These are phyloP conservation scores for Yamadazyma blattariae DNA, from an alignment of 1,139 yeast genomes.

Conservation along the genomic window DNA sequence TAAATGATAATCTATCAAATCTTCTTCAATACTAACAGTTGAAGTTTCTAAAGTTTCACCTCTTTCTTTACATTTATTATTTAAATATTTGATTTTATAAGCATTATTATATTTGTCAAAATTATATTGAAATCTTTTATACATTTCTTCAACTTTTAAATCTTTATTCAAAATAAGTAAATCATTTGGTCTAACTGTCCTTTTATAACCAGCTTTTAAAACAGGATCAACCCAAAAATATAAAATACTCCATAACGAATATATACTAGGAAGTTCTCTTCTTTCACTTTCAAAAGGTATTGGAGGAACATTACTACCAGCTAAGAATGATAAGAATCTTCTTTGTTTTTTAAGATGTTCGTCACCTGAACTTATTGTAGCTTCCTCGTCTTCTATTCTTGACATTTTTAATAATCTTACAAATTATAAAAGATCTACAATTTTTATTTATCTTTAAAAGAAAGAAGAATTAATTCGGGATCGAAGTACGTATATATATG, in stretches of 20 bases:
- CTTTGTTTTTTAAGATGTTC: conserved; percentile 14
- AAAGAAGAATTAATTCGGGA: no score
- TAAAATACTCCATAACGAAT: conserved; percentile 30
- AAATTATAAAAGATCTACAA: no score
- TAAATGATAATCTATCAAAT: conserved; percentile 8
- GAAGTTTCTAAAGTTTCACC: conserved; percentile 11
- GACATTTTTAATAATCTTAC: no score
- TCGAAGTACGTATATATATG: no score
- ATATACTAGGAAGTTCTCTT: conserved; percentile 26
- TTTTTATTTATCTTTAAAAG: no score
- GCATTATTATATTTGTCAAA: conserved; percentile 32
- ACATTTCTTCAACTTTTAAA: conserved; percentile 48
- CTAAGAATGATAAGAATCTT: conserved; percentile 14
- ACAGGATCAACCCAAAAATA: conserved; percentile 62
- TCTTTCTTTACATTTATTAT: conserved; percentile 24
- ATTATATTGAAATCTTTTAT: conserved; percentile 26
- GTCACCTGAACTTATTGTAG: background rate
- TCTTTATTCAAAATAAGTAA: conserved; percentile 54
- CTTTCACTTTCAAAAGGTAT: conserved; percentile 54
- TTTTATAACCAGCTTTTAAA: conserved; percentile 59
- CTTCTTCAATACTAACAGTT: conserved; percentile 13
- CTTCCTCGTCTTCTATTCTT: no score
- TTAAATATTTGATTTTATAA: conserved; percentile 22
- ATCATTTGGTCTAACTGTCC: conserved; percentile 65
- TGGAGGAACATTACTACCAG: conserved; percentile 39